phyloP scores from a whole-genome alignment of 2,329 filamentous ascomycete genomes.

The Fusarium praegraminearum region DNA sequence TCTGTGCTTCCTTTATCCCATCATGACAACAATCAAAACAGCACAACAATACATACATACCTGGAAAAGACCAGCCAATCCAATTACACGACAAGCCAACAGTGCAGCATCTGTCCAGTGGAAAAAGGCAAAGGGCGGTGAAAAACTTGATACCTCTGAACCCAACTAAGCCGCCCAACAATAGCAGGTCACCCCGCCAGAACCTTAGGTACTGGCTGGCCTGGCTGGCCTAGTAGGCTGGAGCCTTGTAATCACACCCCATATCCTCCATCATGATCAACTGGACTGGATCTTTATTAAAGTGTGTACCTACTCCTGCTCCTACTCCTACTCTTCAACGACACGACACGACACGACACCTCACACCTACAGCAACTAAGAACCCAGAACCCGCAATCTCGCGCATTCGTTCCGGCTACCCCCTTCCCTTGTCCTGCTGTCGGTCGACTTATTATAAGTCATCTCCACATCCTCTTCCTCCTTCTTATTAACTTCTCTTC shows the following conservation, averaged over 20 bases:
- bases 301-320: background rate
- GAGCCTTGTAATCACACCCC: background rate
- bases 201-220: background rate
- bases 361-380: background rate
- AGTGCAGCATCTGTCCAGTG: constrained; percentile 32
- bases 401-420: constrained; percentile 39
- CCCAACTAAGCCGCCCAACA: constrained; percentile 41
- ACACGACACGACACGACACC: constrained; percentile 2
- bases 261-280: constrained; percentile 8
- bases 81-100: constrained; percentile 33
- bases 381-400: constrained; percentile 42
- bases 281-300: constrained; percentile 23
- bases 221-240: background rate
- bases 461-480: constrained; percentile 34
- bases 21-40: constrained; percentile 31
- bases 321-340: background rate
- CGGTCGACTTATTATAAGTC: constrained; percentile 32
- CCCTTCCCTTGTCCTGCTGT: constrained; percentile 15
- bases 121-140: constrained; percentile 45
- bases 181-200: constrained; percentile 36
- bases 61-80: constrained; percentile 23
- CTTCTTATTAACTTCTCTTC: constrained; percentile 32
- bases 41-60: constrained; percentile 6
- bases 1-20: constrained; percentile 7
- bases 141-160: constrained; percentile 42